These are phyloP conservation scores for Podospora pseudopauciseta DNA, from an alignment of 495 filamentous ascomycete genomes.

Conservation along the genomic window DNA sequence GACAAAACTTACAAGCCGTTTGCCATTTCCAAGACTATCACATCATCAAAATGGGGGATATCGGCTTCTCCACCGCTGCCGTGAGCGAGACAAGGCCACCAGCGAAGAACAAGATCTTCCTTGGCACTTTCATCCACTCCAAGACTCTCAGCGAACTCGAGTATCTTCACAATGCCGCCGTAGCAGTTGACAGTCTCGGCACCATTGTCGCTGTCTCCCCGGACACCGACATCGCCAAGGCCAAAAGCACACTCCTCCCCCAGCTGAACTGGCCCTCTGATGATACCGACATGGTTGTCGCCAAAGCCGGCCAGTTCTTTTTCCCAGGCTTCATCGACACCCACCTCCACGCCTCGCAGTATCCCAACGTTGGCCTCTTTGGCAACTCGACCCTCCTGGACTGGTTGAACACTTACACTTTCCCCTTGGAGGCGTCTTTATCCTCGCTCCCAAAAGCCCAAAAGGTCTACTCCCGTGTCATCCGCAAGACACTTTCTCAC, in stretches of 20 bases:
- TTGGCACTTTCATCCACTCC: constrained; percentile 59
- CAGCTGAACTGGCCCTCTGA: constrained; percentile 36
- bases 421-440: constrained; percentile 80
- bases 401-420: constrained; percentile 95
- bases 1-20: background rate
- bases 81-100: background rate
- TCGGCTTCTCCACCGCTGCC: background rate
- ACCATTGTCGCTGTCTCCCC: constrained; percentile 58
- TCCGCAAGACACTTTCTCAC: constrained; percentile 75
- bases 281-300: background rate
- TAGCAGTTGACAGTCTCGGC: constrained; percentile 64
- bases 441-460: constrained; percentile 43
- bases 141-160: constrained; percentile 53
- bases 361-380: constrained; percentile 88
- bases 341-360: constrained; percentile 91
- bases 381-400: constrained; percentile 83
- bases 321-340: constrained; percentile 96
- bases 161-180: constrained; percentile 54
- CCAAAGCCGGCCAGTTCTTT: constrained; percentile 62
- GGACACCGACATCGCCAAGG: constrained; percentile 26
- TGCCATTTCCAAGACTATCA: too few relatives aligned
- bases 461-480: constrained; percentile 67
- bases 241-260: constrained; percentile 24
- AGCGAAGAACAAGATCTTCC: constrained; percentile 35
- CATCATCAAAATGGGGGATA: background rate